phyloP scores from a whole-genome alignment of 2,329 filamentous ascomycete species.

The Penicillium sp. region DNA sequence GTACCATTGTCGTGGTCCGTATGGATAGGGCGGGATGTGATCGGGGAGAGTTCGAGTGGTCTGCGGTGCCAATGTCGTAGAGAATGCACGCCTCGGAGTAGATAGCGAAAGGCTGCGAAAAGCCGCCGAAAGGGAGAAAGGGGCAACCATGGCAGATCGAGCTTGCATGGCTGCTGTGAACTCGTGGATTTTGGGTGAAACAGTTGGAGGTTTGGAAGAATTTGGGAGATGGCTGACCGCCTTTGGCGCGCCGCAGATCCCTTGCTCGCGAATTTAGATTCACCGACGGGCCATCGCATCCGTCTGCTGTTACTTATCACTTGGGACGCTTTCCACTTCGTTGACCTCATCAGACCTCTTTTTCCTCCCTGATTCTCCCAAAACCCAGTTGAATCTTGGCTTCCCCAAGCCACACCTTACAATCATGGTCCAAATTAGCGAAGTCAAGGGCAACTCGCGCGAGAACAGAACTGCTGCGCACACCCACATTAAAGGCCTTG shows the following conservation, averaged over 20 bases:
- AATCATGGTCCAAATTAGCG: slow-evolving; percentile 79
- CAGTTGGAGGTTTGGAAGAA: slow-evolving; percentile 21
- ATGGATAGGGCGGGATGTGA: slow-evolving; percentile 44
- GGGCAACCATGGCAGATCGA: slow-evolving; percentile 28
- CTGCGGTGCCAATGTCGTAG: slow-evolving; percentile 31
- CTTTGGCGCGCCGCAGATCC: slow-evolving; percentile 26
- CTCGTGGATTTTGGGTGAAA: no score
- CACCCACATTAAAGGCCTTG: slow-evolving; percentile 95
- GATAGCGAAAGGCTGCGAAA: slow-evolving; percentile 38
- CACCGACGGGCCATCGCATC: slow-evolving; percentile 10
- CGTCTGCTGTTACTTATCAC: slow-evolving; percentile 13
- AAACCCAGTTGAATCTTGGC: slow-evolving; percentile 12
- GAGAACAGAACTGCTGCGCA: slow-evolving; percentile 95
- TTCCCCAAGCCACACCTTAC: slow-evolving; percentile 25
- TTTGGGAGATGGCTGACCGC: slow-evolving; percentile 36
- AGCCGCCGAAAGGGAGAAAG: slow-evolving; percentile 34
- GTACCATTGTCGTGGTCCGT: slow-evolving; percentile 40
- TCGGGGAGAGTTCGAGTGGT: slow-evolving; percentile 32
- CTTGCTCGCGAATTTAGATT: slow-evolving; percentile 31
- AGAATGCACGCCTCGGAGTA: slow-evolving; percentile 35
- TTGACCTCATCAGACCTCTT: background rate
- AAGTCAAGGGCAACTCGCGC: slow-evolving; percentile 89
- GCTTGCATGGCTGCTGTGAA: slow-evolving; percentile 30
- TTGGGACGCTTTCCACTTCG: slow-evolving; percentile 10
- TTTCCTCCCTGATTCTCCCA: slow-evolving; percentile 3